Evolutionary conservation across 1,139 yeast species (phyloP), one percentile per base, ranked within the genome.

Genomic region (Blastobotrys malaysiensis): DNA sequence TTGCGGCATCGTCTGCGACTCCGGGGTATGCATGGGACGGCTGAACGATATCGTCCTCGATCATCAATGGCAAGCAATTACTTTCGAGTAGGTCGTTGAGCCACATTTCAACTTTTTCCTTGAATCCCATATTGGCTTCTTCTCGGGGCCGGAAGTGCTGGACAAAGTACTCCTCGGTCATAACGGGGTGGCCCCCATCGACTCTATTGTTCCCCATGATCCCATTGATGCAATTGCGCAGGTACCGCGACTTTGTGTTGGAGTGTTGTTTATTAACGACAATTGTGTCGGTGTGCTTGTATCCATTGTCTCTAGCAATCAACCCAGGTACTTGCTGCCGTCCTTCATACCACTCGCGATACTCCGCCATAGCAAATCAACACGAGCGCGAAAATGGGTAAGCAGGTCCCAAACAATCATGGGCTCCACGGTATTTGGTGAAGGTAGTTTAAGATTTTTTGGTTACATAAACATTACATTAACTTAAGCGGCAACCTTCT

Each of bases 71-170:
- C 39, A 31, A 31, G 39, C 39, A 31, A 31, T 31, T 31, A 16
- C 39, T 31, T n/a, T 31, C 39, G 11, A 31, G 39, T 16, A 31
- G n/a, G 39, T 31, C 39, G 20, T 49, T 58, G 14, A 63, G 55
- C 68, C 68, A 64, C 16, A 49, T 50, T 4, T 48, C 19, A 6
- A 64, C 65, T 51, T 64, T 64, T 19, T 57, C 59, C 14, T 55
- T 48, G 49, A 49, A 59, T 16, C 56, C 55, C 66, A 64, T 63
- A 45, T 58, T 58, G 14, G 53, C 52, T 36, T 64, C 67, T 27
- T 55, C 53, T 5, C 65, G 51, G 1, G 64, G 63, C 22, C 55
- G 55, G 47, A 59, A 59, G 43, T 53, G 39, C 39, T 31, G 39
- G 39, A n/a, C 16, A 7, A 31, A 31, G 16, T 31, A 31, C 7